These are phyloP conservation scores for Candida ulmi DNA, from an alignment of 805 yeast genomes.

Conservation along the genomic window DNA sequence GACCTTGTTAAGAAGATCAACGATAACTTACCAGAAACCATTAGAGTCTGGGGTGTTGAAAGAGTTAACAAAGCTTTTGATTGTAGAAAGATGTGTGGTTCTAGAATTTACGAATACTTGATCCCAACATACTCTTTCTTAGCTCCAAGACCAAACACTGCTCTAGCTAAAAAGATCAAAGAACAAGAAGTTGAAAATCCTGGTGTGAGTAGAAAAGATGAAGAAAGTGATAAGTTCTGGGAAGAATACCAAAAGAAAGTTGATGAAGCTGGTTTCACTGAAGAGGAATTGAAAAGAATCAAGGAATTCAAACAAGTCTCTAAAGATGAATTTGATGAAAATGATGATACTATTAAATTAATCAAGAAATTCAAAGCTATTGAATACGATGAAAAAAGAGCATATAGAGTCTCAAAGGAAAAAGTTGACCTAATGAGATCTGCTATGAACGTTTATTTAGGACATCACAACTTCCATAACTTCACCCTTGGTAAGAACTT, in stretches of 20 bases:
- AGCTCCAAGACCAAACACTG: constrained; percentile 80
- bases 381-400: constrained; percentile 64
- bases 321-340: constrained; percentile 33
- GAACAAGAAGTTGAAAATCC: constrained; percentile 50
- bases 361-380: constrained; percentile 51
- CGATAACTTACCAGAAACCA: constrained; percentile 70
- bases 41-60: constrained; percentile 89
- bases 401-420: constrained; percentile 57
- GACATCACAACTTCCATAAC: constrained; percentile 90
- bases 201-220: constrained; percentile 53
- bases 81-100: constrained; percentile 90
- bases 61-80: constrained; percentile 89
- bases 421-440: constrained; percentile 59
- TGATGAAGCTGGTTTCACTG: constrained; percentile 23
- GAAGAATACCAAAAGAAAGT: constrained; percentile 36
- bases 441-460: constrained; percentile 69
- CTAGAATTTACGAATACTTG: constrained; percentile 91
- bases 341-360: constrained; percentile 29
- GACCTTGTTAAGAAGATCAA: constrained; percentile 68
- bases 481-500: constrained; percentile 77
- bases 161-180: constrained; percentile 54
- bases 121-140: constrained; percentile 87
- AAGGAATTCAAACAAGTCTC: constrained; percentile 29
- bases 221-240: constrained; percentile 79
- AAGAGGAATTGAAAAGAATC: constrained; percentile 23